These are phyloP conservation scores for Pseudogymnoascus pannorum DNA, from an alignment of 2,329 filamentous ascomycete genomes.

Conservation along the genomic window DNA sequence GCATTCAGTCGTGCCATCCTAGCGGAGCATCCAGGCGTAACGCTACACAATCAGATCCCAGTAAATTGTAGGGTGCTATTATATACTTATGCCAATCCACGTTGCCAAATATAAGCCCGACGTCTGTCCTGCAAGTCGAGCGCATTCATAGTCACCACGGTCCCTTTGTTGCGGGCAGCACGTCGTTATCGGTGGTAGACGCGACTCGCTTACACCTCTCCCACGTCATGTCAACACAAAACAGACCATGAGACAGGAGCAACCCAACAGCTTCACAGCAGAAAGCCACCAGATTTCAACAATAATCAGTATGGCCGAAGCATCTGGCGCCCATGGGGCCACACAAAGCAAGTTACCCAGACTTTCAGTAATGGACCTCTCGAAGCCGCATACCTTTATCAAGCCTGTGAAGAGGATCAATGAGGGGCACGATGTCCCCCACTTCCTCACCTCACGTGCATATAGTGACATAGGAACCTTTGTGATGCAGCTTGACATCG, in stretches of 20 bases:
- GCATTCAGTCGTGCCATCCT: not conserved
- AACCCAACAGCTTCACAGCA: not conserved
- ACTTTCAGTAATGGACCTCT: constrained; percentile 36
- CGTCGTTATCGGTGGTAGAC: not conserved
- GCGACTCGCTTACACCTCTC: not conserved
- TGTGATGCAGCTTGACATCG: constrained; percentile 80
- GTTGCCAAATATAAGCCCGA: not conserved
- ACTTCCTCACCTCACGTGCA: constrained; percentile 72
- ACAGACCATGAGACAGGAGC: not conserved
- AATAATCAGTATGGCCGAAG: not conserved
- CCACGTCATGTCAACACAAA: constrained; percentile 6
- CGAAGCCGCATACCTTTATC: constrained; percentile 49
- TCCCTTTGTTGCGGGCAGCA: not conserved
- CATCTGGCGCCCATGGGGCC: not conserved
- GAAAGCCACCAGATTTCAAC: not conserved
- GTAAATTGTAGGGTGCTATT: not conserved
- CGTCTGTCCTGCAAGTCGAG: not conserved
- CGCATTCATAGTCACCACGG: not conserved
- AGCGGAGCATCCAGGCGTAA: not conserved
- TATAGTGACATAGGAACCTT: constrained; percentile 85
- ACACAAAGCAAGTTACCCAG: constrained; percentile 3
- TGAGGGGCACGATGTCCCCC: constrained; percentile 71
- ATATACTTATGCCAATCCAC: not conserved
- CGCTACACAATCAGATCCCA: not conserved
- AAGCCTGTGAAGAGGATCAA: constrained; percentile 75